Evolutionary conservation across 2,329 filamentous ascomycete species (phyloP), one percentile per base, ranked within the genome.

Genomic region (Pseudogymnoascus sp.): DNA sequence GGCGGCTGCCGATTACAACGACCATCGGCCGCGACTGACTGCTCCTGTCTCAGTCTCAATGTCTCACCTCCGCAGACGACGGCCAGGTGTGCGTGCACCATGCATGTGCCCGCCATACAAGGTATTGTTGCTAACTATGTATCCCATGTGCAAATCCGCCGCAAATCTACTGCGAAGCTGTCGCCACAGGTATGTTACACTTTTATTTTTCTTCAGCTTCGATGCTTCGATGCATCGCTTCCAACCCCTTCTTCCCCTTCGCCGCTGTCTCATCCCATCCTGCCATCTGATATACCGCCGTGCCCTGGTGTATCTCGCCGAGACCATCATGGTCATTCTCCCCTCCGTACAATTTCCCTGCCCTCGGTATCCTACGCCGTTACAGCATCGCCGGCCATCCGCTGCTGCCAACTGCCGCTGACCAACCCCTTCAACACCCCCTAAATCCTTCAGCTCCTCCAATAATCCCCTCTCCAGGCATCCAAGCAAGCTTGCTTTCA

Each of bases 241-340:
- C 47, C 28, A 33, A n/a, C 9, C 47, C 33, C 13, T 2, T 47
- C 42, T 28, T n/a, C 13, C 44, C 44, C 15, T 50, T 28, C 23
- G 7, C 7, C 26, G 26, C 47, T 33, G 47, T 57, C 28, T 57
- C 47, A 57, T 57, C 47, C 6, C 26, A 57, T 57, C n/a, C n/a
- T 57, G 33, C 47, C n/a, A 57, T 57, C 47, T 57, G 47, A 57
- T 57, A 57, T 57, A 57, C 47, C n/a, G 26, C 47, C n/a, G 47
- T 33, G 47, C 28, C n/a, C 47, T 33, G n/a, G 26, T 17, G n/a
- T 57, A 57, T 57, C 26, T 57, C 47, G n/a, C 47, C 47, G 47
- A 57, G 17, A 33, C 47, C 26, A 15, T 33, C 47, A 17, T 33
- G 47, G 13, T 26, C 21, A 33, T 10, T 6, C 26, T 33, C 19